Evolutionary conservation across 73 alveolate genomes (phyloP), one percentile per base, ranked within the genome.

Genomic region (Paramecium primaurelia): DNA sequence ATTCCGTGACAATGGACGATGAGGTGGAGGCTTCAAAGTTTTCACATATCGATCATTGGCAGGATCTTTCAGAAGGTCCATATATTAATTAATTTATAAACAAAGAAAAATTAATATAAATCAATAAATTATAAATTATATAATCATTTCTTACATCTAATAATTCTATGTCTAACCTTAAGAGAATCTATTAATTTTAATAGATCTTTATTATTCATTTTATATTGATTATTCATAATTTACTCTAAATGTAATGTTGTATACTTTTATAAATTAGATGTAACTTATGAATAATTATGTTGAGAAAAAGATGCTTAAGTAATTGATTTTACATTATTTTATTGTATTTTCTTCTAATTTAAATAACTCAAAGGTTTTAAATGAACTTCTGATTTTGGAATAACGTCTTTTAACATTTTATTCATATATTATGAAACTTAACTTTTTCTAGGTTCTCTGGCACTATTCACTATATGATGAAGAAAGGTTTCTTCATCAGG

Each of bases 11-110:
- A 87, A 73, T 18, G 93, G 93, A 40, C 54, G 64, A 87, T 87
- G 93, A 64, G 93, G 93, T 16, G 93, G 93, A 87, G 93, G 88
- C 69, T 87, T 87, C 12, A 87, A 68, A 60, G 83, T 87, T 73
- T 64, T 87, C 73, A 87, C 93, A 38, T 60, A 34, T 18, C 93
- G 87, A 87, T 87, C 93, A 64, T 87, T 59, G 60, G 12, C 47
- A 44, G 93, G 93, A 73, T 87, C 93, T 64, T 87, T 59, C 47
- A 87, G 47, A 40, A 68, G 71, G 83, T 87, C 93, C 93, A 87
- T 87, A 8, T 38, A 64, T 64, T 64, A 64, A 64, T 64, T 54
- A 54, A 54, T 54, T 54, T 54, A 54, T 54, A 18, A 54, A 54
- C 69, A 54, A 54, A 54, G 36, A 3, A n/a, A 54, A 54, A 7